phyloP scores from a whole-genome alignment of 2,329 filamentous ascomycete genomes.

The Colletotrichum sp. region DNA sequence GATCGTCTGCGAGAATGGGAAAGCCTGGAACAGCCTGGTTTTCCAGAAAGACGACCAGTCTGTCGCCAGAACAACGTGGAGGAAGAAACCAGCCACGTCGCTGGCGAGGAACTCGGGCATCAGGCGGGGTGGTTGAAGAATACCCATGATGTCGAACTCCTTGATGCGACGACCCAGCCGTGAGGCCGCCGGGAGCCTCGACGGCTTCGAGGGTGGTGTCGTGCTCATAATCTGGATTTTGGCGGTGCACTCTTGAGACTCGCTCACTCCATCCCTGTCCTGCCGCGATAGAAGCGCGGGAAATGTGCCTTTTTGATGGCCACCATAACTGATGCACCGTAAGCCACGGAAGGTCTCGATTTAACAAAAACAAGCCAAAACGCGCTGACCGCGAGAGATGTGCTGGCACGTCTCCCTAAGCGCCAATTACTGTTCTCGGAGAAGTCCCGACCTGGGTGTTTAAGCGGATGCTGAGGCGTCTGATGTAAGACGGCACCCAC shows the following conservation, averaged over 20 bases:
- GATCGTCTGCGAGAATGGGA: neutral
- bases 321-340: neutral
- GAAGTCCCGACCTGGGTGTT: neutral
- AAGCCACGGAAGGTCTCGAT: neutral
- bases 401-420: neutral
- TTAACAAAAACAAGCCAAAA: neutral
- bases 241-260: neutral
- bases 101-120: neutral
- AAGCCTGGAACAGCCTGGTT: neutral
- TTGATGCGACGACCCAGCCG: neutral
- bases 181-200: neutral
- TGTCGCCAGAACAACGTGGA: neutral
- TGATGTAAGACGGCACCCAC: conserved; percentile 17
- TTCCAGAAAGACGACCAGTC: neutral
- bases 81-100: neutral
- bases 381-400: neutral
- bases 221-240: neutral
- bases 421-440: neutral
- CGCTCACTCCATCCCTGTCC: neutral
- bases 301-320: neutral
- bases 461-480: neutral
- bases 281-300: neutral
- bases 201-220: neutral
- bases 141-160: neutral
- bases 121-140: neutral